These are phyloP conservation scores for Chlamydomonas asymmetrica DNA, from an alignment of 139 green algal species.

Conservation along the genomic window DNA sequence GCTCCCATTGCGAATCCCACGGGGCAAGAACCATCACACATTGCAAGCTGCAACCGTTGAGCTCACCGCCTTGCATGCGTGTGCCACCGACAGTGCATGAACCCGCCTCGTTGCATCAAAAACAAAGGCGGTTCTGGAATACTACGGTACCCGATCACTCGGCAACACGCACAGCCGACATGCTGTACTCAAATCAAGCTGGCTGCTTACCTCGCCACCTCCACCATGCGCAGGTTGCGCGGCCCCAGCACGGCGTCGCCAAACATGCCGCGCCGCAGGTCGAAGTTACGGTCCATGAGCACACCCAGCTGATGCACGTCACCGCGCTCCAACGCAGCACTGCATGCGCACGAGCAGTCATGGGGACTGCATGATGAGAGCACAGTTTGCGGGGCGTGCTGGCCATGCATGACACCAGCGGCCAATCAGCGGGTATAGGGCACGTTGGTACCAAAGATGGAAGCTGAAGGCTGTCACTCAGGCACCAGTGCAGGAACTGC, in stretches of 20 bases:
- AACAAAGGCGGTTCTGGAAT: background rate
- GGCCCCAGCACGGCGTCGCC: constrained; percentile 56
- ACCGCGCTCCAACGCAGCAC: constrained; percentile 42
- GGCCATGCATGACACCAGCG: too few species aligned
- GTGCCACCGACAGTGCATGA: background rate
- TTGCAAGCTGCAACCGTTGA: background rate
- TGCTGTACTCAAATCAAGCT: background rate
- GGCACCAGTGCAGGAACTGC: too few species aligned
- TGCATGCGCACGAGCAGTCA: too few species aligned
- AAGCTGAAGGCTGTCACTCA: too few species aligned
- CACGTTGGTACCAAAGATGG: too few species aligned
- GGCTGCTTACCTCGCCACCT: constrained; percentile 43
- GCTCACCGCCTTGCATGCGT: background rate
- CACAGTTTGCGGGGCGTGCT: too few species aligned
- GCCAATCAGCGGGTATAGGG: too few species aligned
- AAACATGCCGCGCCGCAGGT: constrained; percentile 46
- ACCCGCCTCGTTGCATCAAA: background rate
- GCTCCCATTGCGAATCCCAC: too few species aligned
- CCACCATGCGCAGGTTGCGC: constrained; percentile 79
- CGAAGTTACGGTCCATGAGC: constrained; percentile 81
- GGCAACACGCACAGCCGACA: background rate
- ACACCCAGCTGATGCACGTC: constrained; percentile 49
- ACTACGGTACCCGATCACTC: background rate
- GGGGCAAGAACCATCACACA: background rate
- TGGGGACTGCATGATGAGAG: too few species aligned